Base-by-base conservation (phyloP, 257 asterid species). In the Cruciata laevipes region DNA sequence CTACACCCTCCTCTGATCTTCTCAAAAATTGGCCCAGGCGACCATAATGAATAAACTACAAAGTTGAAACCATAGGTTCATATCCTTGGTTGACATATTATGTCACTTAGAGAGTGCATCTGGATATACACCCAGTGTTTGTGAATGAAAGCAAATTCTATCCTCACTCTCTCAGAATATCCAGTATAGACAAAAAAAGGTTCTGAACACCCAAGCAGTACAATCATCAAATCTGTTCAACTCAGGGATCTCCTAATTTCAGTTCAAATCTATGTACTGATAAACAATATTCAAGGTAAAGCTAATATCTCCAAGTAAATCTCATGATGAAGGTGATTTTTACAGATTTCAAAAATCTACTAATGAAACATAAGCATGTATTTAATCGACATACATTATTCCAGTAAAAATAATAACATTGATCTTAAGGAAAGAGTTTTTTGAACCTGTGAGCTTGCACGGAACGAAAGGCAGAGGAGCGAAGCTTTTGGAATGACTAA, bases 381-480 rank as follows among this genome's bases (percentile, higher is more conserved):
- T 11, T 38, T 60, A 38, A 30, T 53, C 9, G 21, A n/a, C 10
- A 30, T 33, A 33, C 8, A 61, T 4, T 16, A 38, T 38, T 4
- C 25, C 8, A 4, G 35, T 33, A 25, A 47, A 51, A 9, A 49
- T 47, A 17, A 25, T 14, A 7, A 27, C 18, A 23, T 58, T 31
- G 30, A 17, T 5, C 35, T 37, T 25, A 69, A 52, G 30, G 30
- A 14, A 9, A 23, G 24, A 60, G 38, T 38, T 20, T n/a, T 4
- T 27, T 72, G 71, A 66, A 90, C 99, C 93, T 73, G 84, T 3
- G 96, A 84, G 82, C 77, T 83, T 44, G 84, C 92, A 33, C 97
- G 97, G 72, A 94, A 90, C 0, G 96, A 87, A 68, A 94, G 77
- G 79, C 96, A 84, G 68, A 94, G 3, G 73, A 90, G 70, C n/a